Evolutionary conservation across 2,329 filamentous ascomycete genomes (phyloP), one percentile per base, ranked within the genome.

Genomic region (Macrophomina phaseolina): DNA sequence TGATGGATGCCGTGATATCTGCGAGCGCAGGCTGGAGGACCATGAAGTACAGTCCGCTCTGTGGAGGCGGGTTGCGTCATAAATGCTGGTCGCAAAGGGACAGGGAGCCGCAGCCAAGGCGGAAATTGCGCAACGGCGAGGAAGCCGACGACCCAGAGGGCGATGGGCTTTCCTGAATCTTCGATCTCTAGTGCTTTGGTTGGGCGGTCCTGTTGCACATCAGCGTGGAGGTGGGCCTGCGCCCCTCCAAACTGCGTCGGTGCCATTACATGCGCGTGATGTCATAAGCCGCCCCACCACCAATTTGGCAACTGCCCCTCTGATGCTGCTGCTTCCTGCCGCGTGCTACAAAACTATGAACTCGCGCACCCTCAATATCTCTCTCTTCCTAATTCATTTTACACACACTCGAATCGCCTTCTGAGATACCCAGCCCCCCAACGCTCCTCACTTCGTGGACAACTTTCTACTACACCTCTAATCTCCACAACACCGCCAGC

Each of bases 201-300:
- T 23, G 53, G 48, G 38, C 48, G 11, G 11, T 36, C 46, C 30
- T 38, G 36, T 40, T 65, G 62, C 62, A 38, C 49, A 65, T 65
- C 49, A 48, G 38, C 62, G n/a, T 11, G 42, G 51, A 46, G 62
- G 51, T 55, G 51, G 62, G 62, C 28, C 56, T 2, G 16, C 36
- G 36, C 9, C 11, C 12, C 23, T n/a, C 45, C 7, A n/a, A 23
- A 48, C 18, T 36, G 28, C 36, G 49, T 30, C 42, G 42, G 40
- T n/a, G 18, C 45, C 18, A 58, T 58, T 48, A 32, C 40, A 42
- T 34, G 7, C 32, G 38, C 40, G 14, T 60, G 64, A 65, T 55
- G 64, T 65, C 64, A 65, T 28, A 34, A 6, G 32, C 64, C 28
- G 42, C 65, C 65, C 65, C 65, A 67, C 65, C 38, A 64, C 16